Percentiles rank a stretch among this genome's conserved stretches.
Conservation (phyloP, 2,329 filamentous ascomycete species). For the Botrytis aclada region DNA sequence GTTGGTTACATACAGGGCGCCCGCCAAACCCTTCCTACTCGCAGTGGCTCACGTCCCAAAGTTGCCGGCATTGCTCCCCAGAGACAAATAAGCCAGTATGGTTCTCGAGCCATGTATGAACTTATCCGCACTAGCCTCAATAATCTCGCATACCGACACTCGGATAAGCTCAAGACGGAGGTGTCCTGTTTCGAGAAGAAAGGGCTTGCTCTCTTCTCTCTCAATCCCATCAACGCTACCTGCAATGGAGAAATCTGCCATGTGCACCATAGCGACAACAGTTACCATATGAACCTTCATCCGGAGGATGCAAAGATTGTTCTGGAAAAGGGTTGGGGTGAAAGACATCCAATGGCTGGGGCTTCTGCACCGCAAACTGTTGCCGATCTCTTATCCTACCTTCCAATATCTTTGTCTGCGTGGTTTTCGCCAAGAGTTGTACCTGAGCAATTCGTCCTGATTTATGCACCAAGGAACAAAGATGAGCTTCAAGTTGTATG, state of each 20-base stretch:
- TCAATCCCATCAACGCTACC: conserved; percentile 62
- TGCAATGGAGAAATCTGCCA: conserved; percentile 82
- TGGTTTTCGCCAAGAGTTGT: conserved; percentile 41
- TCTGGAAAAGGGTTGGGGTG: conserved; percentile 74
- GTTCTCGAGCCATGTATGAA: conserved; percentile 52
- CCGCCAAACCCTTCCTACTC: conserved; percentile 61
- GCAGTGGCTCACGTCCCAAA: conserved; percentile 60
- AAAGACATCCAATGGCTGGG: conserved; percentile 65
- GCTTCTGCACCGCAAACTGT: conserved; percentile 46
- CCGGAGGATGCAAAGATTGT: conserved; percentile 72
- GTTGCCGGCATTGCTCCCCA: conserved; percentile 79
- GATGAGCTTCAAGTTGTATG: conserved; percentile 66
- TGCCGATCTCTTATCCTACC: neutral
- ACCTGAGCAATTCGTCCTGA: conserved; percentile 72
- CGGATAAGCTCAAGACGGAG: conserved; percentile 54
- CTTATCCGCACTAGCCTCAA: conserved; percentile 53
- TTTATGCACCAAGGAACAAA: conserved; percentile 73
- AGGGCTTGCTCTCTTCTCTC: conserved; percentile 70
- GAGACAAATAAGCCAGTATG: conserved; percentile 69
- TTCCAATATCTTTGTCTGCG: conserved; percentile 1
- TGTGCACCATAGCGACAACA: conserved; percentile 72
- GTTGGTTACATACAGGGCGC: conserved; percentile 50
- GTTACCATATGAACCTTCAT: conserved; percentile 76
- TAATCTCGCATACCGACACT: conserved; percentile 47
- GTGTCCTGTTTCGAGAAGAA: conserved; percentile 81